Evolutionary conservation across 2,329 filamentous ascomycete genomes (phyloP), one percentile per base, ranked within the genome.

Genomic region (Diplodia scrobiculata): DNA sequence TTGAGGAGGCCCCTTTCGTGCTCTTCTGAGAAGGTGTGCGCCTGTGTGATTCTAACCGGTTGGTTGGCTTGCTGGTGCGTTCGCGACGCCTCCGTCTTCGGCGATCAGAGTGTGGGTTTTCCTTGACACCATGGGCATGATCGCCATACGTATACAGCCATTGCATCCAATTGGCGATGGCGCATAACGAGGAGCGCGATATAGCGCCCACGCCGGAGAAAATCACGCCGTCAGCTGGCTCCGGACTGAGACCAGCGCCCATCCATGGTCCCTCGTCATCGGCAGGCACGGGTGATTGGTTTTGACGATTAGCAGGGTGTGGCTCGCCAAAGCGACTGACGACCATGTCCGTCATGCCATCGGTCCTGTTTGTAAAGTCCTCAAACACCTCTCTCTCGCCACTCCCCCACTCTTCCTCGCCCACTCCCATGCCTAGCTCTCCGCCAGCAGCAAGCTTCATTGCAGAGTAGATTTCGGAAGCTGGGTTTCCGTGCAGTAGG

Each of bases 401-500:
- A 74, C 94, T 97, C 4, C 94, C 94, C 76, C 92, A 89, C 65
- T 97, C 91, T 79, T 98, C 95, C 76, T 98, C 95, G 19, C 95
- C 95, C 0, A 98, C 95, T 0, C 95, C 95, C 53, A 97, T 86
- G 17, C 95, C 95, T 29, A 98, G 85, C 78, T 98, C 94, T 19
- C 95, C 94, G 38, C 91, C 92, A 6, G 90, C 91, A 13, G 93
- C 91, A 36, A 99, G 83, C 76, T 96, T 97, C 73, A 97, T 87
- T 5, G 91, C 92, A 11, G 89, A 87, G 72, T 92, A 92, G 5
- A 96, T 83, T 69, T 89, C 89, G 0, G 89, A 86, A 1, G 89
- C 88, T 0, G 95, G 95, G 72, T 96, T 97, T 9, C 92, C 94
- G 73, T 94, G 91, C 50, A 99, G 83, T 70, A 97, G 84, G 13